These are phyloP conservation scores for Spinacia oleracea DNA, from an alignment of 179 eudicot genomes.

Conservation along the genomic window DNA sequence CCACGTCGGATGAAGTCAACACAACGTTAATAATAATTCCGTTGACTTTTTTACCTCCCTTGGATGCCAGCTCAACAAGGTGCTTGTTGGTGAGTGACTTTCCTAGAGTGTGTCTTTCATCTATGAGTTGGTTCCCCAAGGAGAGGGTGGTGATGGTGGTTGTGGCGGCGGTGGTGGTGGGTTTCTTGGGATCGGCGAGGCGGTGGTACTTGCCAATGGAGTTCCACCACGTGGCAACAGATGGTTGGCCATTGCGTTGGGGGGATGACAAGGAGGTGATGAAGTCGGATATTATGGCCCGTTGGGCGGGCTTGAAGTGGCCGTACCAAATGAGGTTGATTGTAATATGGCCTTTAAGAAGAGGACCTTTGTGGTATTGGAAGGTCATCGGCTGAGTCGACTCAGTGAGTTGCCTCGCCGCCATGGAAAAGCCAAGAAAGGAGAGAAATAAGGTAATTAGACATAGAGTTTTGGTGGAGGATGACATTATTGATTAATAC, in stretches of 20 bases:
- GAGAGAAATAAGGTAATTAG: slow-evolving; percentile 24
- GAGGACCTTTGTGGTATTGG: slow-evolving; percentile 23
- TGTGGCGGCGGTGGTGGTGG: neutral
- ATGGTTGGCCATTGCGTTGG: slow-evolving; percentile 7
- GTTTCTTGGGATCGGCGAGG: slow-evolving; percentile 19
- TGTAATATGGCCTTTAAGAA: slow-evolving; percentile 3
- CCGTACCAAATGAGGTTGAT: slow-evolving; percentile 27
- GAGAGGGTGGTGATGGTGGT: neutral
- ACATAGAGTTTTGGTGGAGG: slow-evolving; percentile 16
- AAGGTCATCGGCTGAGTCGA: slow-evolving; percentile 21
- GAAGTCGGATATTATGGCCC: slow-evolving; percentile 8
- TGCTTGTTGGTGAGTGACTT: slow-evolving; percentile 25
- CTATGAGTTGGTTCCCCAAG: neutral
- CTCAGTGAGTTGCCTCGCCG: slow-evolving; percentile 4
- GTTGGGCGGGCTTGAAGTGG: slow-evolving; percentile 18
- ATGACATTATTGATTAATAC: neutral
- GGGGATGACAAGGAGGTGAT: slow-evolving; percentile 15
- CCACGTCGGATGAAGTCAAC: slow-evolving; percentile 33
- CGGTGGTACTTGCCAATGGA: slow-evolving; percentile 18
- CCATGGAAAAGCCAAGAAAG: slow-evolving; percentile 5
- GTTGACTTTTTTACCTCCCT: slow-evolving; percentile 19
- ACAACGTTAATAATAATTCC: slow-evolving; percentile 34
- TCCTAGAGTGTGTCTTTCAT: neutral
- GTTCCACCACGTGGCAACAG: slow-evolving; percentile 27
- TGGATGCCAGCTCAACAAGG: slow-evolving; percentile 26